Evolutionary conservation across 225 moss, liverwort and hornwort species (phyloP).

Genomic region (Climacium dendroides): DNA sequence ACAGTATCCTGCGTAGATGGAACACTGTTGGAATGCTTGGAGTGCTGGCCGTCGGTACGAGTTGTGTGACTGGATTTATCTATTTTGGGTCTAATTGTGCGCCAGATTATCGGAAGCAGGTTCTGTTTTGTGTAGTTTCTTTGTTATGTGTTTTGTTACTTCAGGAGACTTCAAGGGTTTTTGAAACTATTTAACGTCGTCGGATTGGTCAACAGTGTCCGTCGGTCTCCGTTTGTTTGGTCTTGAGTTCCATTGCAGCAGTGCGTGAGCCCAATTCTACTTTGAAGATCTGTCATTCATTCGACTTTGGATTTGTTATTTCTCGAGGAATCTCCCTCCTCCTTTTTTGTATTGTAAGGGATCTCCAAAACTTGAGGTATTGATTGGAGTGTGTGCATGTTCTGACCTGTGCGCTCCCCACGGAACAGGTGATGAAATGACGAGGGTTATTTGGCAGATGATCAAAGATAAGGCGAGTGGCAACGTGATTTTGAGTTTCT

Average conservation of each 20-base stretch:
- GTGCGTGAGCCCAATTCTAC: not conserved
- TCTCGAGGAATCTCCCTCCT: not conserved
- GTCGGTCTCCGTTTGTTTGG: not conserved
- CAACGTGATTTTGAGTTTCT: not conserved
- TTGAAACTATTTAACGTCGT: not conserved
- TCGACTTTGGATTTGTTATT: not conserved
- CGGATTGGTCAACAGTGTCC: not conserved
- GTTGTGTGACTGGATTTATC: not conserved
- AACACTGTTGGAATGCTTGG: not conserved
- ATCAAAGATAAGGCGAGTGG: slow-evolving; percentile 81
- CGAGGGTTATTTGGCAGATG: slow-evolving; percentile 88
- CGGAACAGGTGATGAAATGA: slow-evolving; percentile 85
- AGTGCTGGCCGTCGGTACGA: not conserved
- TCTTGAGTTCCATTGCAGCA: not conserved
- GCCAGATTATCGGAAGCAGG: not conserved
- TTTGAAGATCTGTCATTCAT: not conserved
- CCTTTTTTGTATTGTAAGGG: not conserved
- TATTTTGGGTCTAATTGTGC: not conserved
- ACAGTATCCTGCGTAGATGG: not conserved
- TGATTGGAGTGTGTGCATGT: not conserved
- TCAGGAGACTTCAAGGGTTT: not conserved
- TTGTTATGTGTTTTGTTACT: not conserved
- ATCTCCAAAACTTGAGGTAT: not conserved
- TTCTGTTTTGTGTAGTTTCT: not conserved
- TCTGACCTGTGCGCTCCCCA: not conserved